Evolutionary conservation across 2,329 filamentous ascomycete species (phyloP).

Genomic region (Thermoascus crustaceus): DNA sequence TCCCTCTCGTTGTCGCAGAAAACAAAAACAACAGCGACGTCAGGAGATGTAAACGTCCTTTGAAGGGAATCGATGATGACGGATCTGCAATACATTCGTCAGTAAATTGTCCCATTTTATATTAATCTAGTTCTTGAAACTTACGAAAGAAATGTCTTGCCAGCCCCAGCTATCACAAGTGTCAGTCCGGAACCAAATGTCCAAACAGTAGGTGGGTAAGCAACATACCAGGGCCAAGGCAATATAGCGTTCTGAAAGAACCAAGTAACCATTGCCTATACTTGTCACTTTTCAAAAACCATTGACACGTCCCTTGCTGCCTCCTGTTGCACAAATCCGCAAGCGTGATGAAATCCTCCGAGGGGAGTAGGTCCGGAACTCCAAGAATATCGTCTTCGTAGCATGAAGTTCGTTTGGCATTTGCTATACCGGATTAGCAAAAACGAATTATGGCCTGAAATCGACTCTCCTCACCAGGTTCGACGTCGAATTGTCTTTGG

Average conservation of each 20-base stretch:
- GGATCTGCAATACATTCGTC: conserved; percentile 11
- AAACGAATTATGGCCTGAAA: conserved; percentile 3
- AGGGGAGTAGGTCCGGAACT: conserved; percentile 13
- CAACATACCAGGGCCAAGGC: conserved; percentile 18
- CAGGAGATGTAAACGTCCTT: conserved; percentile 19
- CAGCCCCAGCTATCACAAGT: conserved; percentile 20
- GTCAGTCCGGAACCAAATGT: not conserved
- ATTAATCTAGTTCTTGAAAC: conserved; percentile 3
- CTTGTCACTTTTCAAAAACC: conserved; percentile 18
- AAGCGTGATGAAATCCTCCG: conserved; percentile 18
- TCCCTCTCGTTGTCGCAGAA: conserved; percentile 21
- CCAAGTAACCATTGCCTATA: conserved; percentile 22
- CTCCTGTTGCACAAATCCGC: conserved; percentile 22
- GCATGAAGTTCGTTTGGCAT: conserved; percentile 8
- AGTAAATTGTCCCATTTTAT: not conserved
- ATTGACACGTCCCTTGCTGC: conserved; percentile 17
- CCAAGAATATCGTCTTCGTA: conserved; percentile 15
- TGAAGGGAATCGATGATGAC: conserved; percentile 21
- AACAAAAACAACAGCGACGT: conserved; percentile 21
- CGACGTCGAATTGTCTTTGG: conserved; percentile 9
- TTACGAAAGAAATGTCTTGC: conserved; percentile 25
- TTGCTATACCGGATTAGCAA: not conserved
- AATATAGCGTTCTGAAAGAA: conserved; percentile 18
- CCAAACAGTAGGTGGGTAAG: too few species aligned
- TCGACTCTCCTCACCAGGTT: too few species aligned